A percentile compares a stretch with the other conserved stretches of the same genome.
Conservation (phyloP, 345 rosid genomes). For the Sapria himalayana region DNA sequence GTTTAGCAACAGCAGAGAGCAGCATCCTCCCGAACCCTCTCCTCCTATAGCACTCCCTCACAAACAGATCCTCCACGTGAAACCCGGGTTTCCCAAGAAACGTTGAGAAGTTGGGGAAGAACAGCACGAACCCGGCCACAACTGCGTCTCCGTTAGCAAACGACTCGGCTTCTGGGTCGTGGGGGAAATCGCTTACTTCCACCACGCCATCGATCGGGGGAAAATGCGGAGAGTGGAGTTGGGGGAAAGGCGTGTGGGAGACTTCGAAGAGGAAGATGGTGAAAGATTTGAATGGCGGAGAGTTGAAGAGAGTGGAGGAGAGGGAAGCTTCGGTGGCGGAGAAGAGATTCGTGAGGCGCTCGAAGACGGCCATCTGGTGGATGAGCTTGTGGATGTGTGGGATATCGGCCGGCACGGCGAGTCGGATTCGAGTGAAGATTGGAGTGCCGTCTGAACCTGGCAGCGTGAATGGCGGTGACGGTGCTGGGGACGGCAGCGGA, state of each 20-base stretch:
- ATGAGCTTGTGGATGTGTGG: slow-evolving; percentile 75
- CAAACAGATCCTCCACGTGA: slow-evolving; percentile 61
- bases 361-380: slow-evolving; percentile 81
- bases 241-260: slow-evolving; percentile 29
- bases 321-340: slow-evolving; percentile 67
- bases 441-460: slow-evolving; percentile 27
- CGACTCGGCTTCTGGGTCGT: slow-evolving; percentile 29
- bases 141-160: slow-evolving; percentile 21
- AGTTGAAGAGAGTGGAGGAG: slow-evolving; percentile 46
- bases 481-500: slow-evolving; percentile 54
- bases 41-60: slow-evolving; percentile 64
- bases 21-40: slow-evolving; percentile 61
- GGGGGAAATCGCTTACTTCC: slow-evolving; percentile 25
- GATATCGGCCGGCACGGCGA: slow-evolving; percentile 51
- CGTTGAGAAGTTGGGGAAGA: slow-evolving; percentile 54
- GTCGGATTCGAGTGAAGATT: slow-evolving; percentile 65
- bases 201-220: slow-evolving; percentile 18
- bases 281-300: slow-evolving; percentile 64
- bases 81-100: slow-evolving; percentile 68
- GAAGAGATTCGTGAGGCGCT: slow-evolving; percentile 41
- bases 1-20: slow-evolving; percentile 57
- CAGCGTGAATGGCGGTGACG: slow-evolving; percentile 27
- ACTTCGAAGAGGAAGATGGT: slow-evolving; percentile 64
- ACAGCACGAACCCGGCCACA: slow-evolving; percentile 68
- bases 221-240: slow-evolving; percentile 10